A percentile compares a stretch with the other conserved stretches of the same genome.
These are phyloP conservation scores for Suhomyces sp. DNA, from an alignment of 805 yeast genomes.

Conservation along the genomic window DNA sequence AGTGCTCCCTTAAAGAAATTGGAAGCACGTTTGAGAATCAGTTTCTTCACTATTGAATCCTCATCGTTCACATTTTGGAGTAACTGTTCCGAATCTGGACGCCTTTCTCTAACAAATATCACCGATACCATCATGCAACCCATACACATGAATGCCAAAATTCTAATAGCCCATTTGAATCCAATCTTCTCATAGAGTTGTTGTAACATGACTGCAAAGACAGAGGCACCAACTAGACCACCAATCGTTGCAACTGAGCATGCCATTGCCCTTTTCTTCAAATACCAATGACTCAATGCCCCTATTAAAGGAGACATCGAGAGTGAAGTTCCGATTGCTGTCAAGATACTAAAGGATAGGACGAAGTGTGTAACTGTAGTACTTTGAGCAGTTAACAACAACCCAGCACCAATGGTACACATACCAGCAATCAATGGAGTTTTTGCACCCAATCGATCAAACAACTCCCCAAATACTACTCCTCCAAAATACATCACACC, in stretches of 20 bases:
- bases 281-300: slow-evolving; percentile 46
- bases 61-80: neutral
- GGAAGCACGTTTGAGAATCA: too few species aligned
- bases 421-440: slow-evolving; percentile 39
- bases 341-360: slow-evolving; percentile 49
- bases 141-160: slow-evolving; percentile 47
- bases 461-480: slow-evolving; percentile 45
- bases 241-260: slow-evolving; percentile 49
- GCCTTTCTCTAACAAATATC: slow-evolving; percentile 5
- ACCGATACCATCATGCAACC: slow-evolving; percentile 24
- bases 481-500: slow-evolving; percentile 21
- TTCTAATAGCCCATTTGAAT: slow-evolving; percentile 53
- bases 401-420: slow-evolving; percentile 34
- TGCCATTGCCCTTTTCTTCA: slow-evolving; percentile 43
- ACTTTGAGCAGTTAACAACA: slow-evolving; percentile 46
- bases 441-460: slow-evolving; percentile 46
- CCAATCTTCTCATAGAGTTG: slow-evolving; percentile 48
- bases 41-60: too few species aligned
- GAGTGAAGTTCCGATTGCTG: slow-evolving; percentile 45
- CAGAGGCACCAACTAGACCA: slow-evolving; percentile 53
- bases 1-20: slow-evolving; percentile 3
- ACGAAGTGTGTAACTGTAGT: slow-evolving; percentile 49
- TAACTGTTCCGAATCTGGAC: neutral
- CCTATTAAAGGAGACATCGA: slow-evolving; percentile 46
- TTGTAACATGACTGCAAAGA: slow-evolving; percentile 53